Evolutionary conservation across 139 green algal species (phyloP).

Genomic region (Closterium sp.): DNA sequence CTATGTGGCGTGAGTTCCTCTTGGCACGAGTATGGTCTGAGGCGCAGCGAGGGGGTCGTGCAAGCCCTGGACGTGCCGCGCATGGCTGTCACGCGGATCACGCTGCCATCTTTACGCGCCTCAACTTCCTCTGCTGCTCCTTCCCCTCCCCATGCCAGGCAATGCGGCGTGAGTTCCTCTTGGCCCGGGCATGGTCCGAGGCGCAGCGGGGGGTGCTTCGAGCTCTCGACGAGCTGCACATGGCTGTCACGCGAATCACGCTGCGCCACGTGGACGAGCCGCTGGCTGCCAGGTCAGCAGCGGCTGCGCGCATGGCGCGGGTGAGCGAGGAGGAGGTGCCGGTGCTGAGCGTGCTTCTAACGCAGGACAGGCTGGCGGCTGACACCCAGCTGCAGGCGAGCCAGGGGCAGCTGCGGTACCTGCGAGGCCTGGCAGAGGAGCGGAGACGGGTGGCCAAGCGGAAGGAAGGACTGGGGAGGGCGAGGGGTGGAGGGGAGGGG

Average conservation of each 20-base stretch:
- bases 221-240: conserved; percentile 82
- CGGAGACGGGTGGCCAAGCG: too few species aligned
- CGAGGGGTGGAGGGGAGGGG: neutral
- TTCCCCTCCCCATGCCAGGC: conserved; percentile 38
- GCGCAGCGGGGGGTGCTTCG: conserved; percentile 75
- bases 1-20: conserved; percentile 66
- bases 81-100: too few species aligned
- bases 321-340: neutral
- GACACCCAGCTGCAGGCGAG: neutral
- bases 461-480: neutral
- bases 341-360: neutral
- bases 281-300: neutral
- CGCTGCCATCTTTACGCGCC: too few species aligned
- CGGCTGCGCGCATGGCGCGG: neutral
- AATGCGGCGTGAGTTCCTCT: conserved; percentile 67
- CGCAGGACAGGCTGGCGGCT: neutral
- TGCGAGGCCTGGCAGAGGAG: neutral
- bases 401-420: neutral
- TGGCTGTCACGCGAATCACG: conserved; percentile 73
- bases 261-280: conserved; percentile 52
- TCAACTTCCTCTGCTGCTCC: neutral
- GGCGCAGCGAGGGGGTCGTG: too few species aligned
- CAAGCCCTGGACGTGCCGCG: too few species aligned
- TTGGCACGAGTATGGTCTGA: conserved; percentile 50
- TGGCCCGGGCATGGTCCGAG: conserved; percentile 48